Conservation (phyloP, 345 rosid genomes). For the Rhodamnia rubescens region DNA sequence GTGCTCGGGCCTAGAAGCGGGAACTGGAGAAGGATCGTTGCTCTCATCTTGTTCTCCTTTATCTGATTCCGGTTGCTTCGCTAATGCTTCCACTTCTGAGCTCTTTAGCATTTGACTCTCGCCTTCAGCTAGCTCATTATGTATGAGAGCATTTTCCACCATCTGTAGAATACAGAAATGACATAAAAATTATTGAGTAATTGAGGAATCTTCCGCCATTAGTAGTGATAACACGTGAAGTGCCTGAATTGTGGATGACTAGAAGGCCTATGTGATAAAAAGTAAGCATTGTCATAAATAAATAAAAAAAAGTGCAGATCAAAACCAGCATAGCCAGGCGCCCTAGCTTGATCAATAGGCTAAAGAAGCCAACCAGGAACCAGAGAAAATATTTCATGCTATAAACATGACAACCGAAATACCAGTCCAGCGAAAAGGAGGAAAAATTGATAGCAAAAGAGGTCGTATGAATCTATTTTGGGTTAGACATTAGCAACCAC, state of each 20-base stretch:
- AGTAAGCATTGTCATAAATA: not conserved
- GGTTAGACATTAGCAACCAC: not conserved
- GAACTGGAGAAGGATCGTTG: conserved; percentile 17
- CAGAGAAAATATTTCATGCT: not conserved
- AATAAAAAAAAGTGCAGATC: not conserved
- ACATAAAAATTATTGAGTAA: not conserved
- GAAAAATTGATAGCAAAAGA: not conserved
- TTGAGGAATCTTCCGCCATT: not conserved
- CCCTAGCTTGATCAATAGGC: not conserved
- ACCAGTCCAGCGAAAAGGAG: not conserved
- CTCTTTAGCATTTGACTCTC: conserved; percentile 20
- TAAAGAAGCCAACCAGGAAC: not conserved
- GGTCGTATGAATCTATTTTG: not conserved
- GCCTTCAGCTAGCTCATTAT: conserved; percentile 43
- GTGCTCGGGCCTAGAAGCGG: conserved; percentile 23
- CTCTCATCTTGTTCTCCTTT: conserved; percentile 53
- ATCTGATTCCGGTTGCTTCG: conserved; percentile 18
- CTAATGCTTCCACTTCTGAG: conserved; percentile 20
- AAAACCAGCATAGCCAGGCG: not conserved
- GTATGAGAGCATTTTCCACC: conserved; percentile 39
- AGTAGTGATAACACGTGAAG: not conserved
- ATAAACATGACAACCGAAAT: not conserved
- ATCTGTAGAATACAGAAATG: conserved; percentile 26
- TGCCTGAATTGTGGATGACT: not conserved
- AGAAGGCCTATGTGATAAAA: not conserved